phyloP scores from a whole-genome alignment of 2,329 filamentous ascomycete species.

The Cordyceps militaris region DNA sequence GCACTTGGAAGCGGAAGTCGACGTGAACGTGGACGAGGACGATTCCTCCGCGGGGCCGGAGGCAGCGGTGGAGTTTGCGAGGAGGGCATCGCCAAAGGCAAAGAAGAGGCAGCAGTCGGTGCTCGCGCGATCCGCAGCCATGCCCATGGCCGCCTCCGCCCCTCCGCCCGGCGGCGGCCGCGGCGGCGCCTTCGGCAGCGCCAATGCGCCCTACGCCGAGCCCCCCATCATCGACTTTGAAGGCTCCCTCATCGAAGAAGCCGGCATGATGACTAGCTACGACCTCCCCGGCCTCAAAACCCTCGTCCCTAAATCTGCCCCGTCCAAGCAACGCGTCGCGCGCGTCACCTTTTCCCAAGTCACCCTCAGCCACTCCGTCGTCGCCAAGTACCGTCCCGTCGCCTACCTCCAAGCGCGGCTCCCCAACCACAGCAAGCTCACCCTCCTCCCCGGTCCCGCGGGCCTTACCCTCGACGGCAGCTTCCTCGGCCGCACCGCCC shows the following conservation, averaged over 20 bases:
- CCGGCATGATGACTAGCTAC: slow-evolving; percentile 53
- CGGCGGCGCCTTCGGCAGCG: neutral
- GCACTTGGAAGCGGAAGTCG: too few relatives aligned
- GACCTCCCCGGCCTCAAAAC: slow-evolving; percentile 53
- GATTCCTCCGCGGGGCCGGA: too few relatives aligned
- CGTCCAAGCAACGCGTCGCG: slow-evolving; percentile 53
- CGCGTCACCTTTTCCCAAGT: slow-evolving; percentile 45
- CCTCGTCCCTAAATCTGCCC: slow-evolving; percentile 41
- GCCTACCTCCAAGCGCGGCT: slow-evolving; percentile 54
- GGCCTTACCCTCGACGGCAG: slow-evolving; percentile 57
- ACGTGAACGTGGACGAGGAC: too few relatives aligned
- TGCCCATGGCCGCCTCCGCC: neutral
- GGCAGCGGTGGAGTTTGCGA: too few relatives aligned
- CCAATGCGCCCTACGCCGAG: neutral
- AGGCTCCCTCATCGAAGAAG: slow-evolving; percentile 51
- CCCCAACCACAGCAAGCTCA: slow-evolving; percentile 48
- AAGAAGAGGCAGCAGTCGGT: too few relatives aligned
- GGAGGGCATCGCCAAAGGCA: too few relatives aligned
- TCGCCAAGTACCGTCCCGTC: slow-evolving; percentile 53
- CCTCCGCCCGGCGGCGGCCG: neutral
- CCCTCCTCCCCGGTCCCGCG: slow-evolving; percentile 46
- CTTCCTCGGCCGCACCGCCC: slow-evolving; percentile 48
- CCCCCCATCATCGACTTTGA: slow-evolving; percentile 24
- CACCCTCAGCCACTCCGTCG: slow-evolving; percentile 48
- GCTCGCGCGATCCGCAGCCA: too few relatives aligned